Base-by-base conservation (phyloP, 345 rosid species). In the Geranium brycei region DNA sequence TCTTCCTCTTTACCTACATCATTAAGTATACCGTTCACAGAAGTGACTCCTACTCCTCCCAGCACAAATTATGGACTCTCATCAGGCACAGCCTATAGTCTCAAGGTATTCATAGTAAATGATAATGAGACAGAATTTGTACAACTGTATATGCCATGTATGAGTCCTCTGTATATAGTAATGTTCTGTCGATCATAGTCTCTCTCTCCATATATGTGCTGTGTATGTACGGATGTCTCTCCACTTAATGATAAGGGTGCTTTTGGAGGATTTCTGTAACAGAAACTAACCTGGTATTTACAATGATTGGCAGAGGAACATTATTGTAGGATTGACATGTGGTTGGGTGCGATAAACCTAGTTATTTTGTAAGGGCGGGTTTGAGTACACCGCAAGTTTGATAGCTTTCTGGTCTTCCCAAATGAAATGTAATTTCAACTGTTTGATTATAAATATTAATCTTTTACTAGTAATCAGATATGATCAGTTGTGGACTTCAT, bases 31-130 rank as follows among this genome's bases (percentile, higher is more conserved):
- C 62, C 80, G 59, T 75, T 71, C 67, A 75, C 76, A 57, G 97
- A 95, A 66, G 73, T 93, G 71, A 79, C 82, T 68, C 88, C 91
- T 11, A 79, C 78, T 55, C 74, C 91, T 69, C 76, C 83, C 4
- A 85, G 64, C 67, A 64, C 71, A 66, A 69, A 63, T 40, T 72
- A 81, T 74, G 78, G 77, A 69, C 78, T 75, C 62, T 58, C 69
- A 18, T 63, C 84, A 40, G 83, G 87, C 66, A 62, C 77, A 67
- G 74, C 91, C 60, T 77, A 79, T 70, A 83, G 96, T 75, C 95
- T 91, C 72, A 91, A 88, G 97, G 99, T 93, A 91, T 66, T 51
- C 51, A 5, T 16, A 14, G 58, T 56, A 0, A 28, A 47, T 47
- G 53, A 47, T 11, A 47, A 47, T 47, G 15, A 47, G 53, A 13